phyloP scores from a whole-genome alignment of 805 yeast species.

The Pichia heedii region DNA sequence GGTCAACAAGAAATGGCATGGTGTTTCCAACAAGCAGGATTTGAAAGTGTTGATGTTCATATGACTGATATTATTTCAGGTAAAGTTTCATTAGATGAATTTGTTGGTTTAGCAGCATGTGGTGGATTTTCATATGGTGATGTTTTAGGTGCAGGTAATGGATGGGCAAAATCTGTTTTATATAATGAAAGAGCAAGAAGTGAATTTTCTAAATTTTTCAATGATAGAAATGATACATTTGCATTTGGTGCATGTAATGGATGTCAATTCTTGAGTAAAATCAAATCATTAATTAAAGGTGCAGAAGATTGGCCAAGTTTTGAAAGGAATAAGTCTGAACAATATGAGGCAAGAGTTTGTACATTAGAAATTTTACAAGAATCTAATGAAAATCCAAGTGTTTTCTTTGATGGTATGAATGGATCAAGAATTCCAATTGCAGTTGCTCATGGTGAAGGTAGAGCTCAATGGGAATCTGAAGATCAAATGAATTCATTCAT shows the following conservation, averaged over 20 bases:
- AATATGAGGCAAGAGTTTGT: constrained; percentile 90
- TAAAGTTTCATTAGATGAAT: constrained; percentile 59
- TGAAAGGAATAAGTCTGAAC: constrained; percentile 85
- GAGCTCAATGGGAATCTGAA: constrained; percentile 56
- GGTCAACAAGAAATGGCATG: constrained; percentile 99
- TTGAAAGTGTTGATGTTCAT: constrained; percentile 88
- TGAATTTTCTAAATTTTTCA: constrained; percentile 76
- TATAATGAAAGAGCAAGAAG: constrained; percentile 69
- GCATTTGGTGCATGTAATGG: constrained; percentile 99
- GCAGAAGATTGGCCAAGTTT: constrained; percentile 93
- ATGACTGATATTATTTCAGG: constrained; percentile 88
- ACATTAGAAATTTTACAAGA: constrained; percentile 70
- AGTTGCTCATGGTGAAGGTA: constrained; percentile 98
- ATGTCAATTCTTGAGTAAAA: constrained; percentile 88
- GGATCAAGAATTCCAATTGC: constrained; percentile 95
- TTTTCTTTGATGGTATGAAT: constrained; percentile 82
- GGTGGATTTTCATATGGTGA: constrained; percentile 99
- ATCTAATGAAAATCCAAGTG: constrained; percentile 33
- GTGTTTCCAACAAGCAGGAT: constrained; percentile 92
- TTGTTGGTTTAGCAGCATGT: constrained; percentile 94
- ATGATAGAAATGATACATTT: constrained; percentile 81
- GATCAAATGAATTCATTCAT: constrained; percentile 41
- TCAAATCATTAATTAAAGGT: constrained; percentile 84
- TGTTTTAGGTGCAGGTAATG: constrained; percentile 96
- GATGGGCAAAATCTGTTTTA: constrained; percentile 96